phyloP scores from a whole-genome alignment of 192 early-diverging fungal species.

The Oehlia diaphana region DNA sequence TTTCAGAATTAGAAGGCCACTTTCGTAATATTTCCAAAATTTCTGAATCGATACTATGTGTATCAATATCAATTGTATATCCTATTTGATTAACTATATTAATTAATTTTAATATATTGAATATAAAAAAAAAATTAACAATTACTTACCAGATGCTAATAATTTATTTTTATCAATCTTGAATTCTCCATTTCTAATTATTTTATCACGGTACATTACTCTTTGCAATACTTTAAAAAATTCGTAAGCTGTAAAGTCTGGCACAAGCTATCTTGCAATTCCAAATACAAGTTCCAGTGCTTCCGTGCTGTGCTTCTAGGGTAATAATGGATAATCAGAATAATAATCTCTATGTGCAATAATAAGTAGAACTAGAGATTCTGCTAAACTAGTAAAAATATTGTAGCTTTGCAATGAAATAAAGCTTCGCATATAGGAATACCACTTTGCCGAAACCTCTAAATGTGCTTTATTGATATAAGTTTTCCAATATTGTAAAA shows the following conservation, averaged over 20 bases:
- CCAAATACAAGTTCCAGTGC: neutral
- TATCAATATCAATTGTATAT: too few species aligned
- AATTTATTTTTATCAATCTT: neutral
- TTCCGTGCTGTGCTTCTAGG: neutral
- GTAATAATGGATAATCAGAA: conserved; percentile 4
- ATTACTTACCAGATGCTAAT: too few species aligned
- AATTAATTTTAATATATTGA: too few species aligned
- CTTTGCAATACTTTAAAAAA: neutral
- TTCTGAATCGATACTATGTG: too few species aligned
- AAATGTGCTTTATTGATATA: neutral
- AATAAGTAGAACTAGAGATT: neutral
- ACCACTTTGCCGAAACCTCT: neutral
- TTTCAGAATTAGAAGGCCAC: too few species aligned
- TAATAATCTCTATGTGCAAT: neutral
- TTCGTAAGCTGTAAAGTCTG: neutral
- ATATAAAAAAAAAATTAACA: too few species aligned
- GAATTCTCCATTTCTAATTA: neutral
- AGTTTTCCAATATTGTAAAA: neutral
- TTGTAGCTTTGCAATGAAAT: neutral
- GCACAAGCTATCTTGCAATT: neutral
- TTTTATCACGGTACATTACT: neutral
- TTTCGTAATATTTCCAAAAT: too few species aligned
- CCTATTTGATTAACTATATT: too few species aligned
- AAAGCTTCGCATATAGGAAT: neutral
- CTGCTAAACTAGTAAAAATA: neutral